Evolutionary conservation across 1,284 basidiomycete genomes (phyloP).

Genomic region (Chiua sp.): DNA sequence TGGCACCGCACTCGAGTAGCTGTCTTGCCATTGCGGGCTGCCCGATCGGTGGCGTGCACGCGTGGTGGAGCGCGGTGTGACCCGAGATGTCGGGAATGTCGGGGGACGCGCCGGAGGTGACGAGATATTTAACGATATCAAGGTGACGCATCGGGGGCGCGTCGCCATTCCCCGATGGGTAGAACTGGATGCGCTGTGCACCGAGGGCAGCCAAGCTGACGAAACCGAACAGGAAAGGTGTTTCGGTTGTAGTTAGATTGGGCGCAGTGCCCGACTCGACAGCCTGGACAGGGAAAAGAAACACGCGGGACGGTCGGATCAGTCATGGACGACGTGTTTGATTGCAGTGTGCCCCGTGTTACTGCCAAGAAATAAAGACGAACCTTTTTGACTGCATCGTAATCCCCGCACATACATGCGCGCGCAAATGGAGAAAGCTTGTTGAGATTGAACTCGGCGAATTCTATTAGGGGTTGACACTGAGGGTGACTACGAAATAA

Average conservation of each 20-base stretch:
- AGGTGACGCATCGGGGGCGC: constrained; percentile 32
- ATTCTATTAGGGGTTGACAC: constrained; percentile 19
- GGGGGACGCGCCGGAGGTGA: constrained; percentile 46
- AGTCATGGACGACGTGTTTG: not conserved
- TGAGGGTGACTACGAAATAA: not conserved
- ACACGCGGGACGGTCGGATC: not conserved
- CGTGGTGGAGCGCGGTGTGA: constrained; percentile 55
- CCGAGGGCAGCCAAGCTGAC: constrained; percentile 49
- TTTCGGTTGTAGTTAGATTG: constrained; percentile 49
- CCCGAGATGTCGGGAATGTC: constrained; percentile 54
- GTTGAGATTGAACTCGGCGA: constrained; percentile 26
- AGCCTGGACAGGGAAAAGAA: constrained; percentile 31
- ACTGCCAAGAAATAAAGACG: constrained; percentile 10
- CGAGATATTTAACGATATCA: constrained; percentile 47
- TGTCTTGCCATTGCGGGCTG: constrained; percentile 39
- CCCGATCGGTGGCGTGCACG: constrained; percentile 36
- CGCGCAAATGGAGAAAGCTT: constrained; percentile 45
- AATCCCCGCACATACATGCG: constrained; percentile 42
- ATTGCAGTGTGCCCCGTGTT: no score
- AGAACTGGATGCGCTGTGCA: constrained; percentile 41
- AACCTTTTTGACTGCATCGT: constrained; percentile 39
- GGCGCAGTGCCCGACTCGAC: constrained; percentile 46
- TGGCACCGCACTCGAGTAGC: constrained; percentile 49
- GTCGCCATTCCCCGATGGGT: constrained; percentile 4
- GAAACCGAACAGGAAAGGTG: constrained; percentile 53